Evolutionary conservation across 768 basidiomycete genomes (phyloP).

Genomic region (Amanita jacksonii): DNA sequence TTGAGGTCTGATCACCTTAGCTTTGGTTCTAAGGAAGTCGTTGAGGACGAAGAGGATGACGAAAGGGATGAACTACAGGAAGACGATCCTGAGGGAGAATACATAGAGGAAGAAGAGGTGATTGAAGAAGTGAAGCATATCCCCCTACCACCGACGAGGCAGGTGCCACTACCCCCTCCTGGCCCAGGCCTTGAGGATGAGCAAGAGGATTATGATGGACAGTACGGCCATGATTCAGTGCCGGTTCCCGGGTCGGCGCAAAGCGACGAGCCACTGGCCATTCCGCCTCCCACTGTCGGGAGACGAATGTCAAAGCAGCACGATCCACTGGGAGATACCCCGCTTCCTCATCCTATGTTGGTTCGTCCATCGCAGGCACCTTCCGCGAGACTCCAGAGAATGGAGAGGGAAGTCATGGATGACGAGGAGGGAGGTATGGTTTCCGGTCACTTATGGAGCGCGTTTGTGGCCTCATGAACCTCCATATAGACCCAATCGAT

Average conservation of each 20-base stretch:
- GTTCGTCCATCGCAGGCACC: slow-evolving; percentile 14
- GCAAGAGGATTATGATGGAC: neutral
- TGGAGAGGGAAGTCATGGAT: slow-evolving; percentile 38
- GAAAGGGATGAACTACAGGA: too few relatives aligned
- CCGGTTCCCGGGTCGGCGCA: slow-evolving; percentile 24
- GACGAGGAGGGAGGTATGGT: slow-evolving; percentile 54
- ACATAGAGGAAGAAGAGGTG: slow-evolving; percentile 4
- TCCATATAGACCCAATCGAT: slow-evolving; percentile 53
- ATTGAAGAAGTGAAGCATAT: slow-evolving; percentile 3
- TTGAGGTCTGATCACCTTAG: neutral
- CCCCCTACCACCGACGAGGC: slow-evolving; percentile 3
- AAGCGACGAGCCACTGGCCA: slow-evolving; percentile 17
- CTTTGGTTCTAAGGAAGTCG: neutral
- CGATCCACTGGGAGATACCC: slow-evolving; percentile 4
- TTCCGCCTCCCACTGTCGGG: slow-evolving; percentile 13
- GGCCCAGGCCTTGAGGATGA: neutral
- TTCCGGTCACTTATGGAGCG: neutral
- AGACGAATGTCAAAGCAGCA: neutral
- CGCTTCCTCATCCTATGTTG: slow-evolving; percentile 11
- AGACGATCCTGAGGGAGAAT: too few relatives aligned
- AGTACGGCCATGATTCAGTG: slow-evolving; percentile 9
- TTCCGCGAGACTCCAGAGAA: slow-evolving; percentile 15
- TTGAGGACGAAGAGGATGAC: slow-evolving; percentile 6
- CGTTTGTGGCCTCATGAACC: slow-evolving; percentile 6
- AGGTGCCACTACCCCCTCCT: slow-evolving; percentile 2